Percentiles rank a stretch among this genome's conserved stretches.
phyloP scores from a whole-genome alignment of 1,284 basidiomycete genomes.

The Malassezia restricta region DNA sequence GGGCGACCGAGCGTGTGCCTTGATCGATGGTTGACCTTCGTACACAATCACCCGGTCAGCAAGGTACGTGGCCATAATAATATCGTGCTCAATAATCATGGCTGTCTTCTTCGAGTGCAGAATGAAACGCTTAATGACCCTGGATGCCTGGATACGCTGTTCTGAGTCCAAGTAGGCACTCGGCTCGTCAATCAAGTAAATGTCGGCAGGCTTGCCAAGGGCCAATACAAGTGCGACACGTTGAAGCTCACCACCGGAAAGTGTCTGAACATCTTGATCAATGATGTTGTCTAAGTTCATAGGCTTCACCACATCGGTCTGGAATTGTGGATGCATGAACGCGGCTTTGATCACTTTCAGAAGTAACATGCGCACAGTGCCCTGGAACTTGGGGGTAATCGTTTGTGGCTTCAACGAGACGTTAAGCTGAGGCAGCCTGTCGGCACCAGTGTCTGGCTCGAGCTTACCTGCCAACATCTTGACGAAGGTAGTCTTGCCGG shows the following conservation, averaged over 20 bases:
- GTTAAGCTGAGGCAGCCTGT: slow-evolving; percentile 42
- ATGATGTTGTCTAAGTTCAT: slow-evolving; percentile 44
- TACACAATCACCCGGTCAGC: slow-evolving; percentile 45
- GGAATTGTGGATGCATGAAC: slow-evolving; percentile 47
- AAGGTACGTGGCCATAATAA: slow-evolving; percentile 44
- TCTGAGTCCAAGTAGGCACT: slow-evolving; percentile 46
- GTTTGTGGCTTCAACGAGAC: slow-evolving; percentile 45
- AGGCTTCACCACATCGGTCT: slow-evolving; percentile 46
- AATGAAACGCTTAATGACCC: slow-evolving; percentile 46
- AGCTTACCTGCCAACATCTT: slow-evolving; percentile 46
- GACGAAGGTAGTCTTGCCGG: slow-evolving; percentile 46
- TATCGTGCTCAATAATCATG: slow-evolving; percentile 46
- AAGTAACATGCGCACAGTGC: slow-evolving; percentile 44
- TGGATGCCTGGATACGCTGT: slow-evolving; percentile 45
- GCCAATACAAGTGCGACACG: slow-evolving; percentile 43
- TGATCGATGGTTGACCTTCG: slow-evolving; percentile 42
- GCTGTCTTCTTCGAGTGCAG: slow-evolving; percentile 46
- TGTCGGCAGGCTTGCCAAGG: slow-evolving; percentile 44
- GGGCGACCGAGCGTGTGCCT: slow-evolving; percentile 37
- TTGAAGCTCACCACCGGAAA: slow-evolving; percentile 45
- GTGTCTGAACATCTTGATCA: slow-evolving; percentile 45
- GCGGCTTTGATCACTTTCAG: slow-evolving; percentile 46
- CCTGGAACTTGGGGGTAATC: slow-evolving; percentile 46
- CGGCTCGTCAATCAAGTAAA: slow-evolving; percentile 46
- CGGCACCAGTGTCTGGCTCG: slow-evolving; percentile 34